These are phyloP conservation scores for Plasmodium fragile DNA, from an alignment of 169 alveolate genomes.

Conservation along the genomic window DNA sequence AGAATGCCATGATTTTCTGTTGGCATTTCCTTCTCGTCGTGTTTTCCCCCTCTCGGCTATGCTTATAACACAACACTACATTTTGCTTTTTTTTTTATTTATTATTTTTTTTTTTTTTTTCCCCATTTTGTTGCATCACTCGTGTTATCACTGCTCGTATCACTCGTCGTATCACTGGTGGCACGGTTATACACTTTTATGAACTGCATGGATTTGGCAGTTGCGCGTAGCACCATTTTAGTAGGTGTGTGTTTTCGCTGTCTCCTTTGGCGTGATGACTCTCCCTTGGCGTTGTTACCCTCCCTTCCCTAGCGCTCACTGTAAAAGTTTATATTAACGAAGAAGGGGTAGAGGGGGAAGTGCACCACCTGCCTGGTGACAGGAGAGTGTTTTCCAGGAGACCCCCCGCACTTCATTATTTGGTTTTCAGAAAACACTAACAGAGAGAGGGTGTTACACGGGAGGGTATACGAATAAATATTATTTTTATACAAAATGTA, in stretches of 20 bases:
- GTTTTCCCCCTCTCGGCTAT: not conserved
- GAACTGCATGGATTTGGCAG: not conserved
- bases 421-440: conserved; percentile 65
- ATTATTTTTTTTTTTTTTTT: not conserved
- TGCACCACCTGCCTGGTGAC: conserved; percentile 32
- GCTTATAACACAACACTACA: not conserved
- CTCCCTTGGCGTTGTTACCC: not conserved
- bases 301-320: not conserved
- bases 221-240: not conserved
- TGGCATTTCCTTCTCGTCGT: not conserved
- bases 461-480: conserved; percentile 36
- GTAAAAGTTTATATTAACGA: conserved; percentile 47
- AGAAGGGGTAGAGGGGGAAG: conserved; percentile 67
- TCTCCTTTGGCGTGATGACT: too few relatives aligned
- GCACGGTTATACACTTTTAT: not conserved
- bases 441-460: conserved; percentile 32
- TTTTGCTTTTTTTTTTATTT: not conserved
- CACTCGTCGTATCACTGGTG: not conserved
- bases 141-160: too few relatives aligned
- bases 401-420: conserved; percentile 17
- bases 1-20: not conserved
- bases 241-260: not conserved
- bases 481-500: conserved; percentile 53
- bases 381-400: conserved; percentile 6
- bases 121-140: not conserved